These are phyloP conservation scores for Brasilioporus rufonigricans DNA, from an alignment of 768 basidiomycete genomes.

Conservation along the genomic window DNA sequence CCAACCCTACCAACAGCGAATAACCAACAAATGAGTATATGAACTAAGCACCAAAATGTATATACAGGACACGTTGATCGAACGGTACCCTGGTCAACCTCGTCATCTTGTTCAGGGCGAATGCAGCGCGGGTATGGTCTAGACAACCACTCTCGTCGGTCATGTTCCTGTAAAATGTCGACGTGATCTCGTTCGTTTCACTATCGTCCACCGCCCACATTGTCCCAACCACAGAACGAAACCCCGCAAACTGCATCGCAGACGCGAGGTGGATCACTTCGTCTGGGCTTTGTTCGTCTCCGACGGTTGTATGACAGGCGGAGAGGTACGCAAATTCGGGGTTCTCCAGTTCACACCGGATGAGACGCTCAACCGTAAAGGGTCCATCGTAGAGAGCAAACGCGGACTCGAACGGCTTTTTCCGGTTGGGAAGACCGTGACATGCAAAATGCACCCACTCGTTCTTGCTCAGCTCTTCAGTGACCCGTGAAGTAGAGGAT, in stretches of 20 bases:
- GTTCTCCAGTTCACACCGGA: neutral
- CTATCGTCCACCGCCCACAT: neutral
- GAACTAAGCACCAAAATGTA: neutral
- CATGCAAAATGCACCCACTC: neutral
- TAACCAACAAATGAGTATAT: too few species aligned
- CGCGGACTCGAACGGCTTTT: neutral
- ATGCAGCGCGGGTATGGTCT: neutral
- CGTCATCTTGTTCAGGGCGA: neutral
- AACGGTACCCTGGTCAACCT: neutral
- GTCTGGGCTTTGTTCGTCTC: neutral
- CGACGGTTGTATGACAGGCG: neutral
- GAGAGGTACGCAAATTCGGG: neutral
- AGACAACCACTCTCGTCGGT: neutral
- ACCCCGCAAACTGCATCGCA: neutral
- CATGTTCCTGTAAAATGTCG: neutral
- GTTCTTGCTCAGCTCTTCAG: neutral
- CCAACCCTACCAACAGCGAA: too few species aligned
- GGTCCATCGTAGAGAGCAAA: neutral
- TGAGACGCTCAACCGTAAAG: neutral
- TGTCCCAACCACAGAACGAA: neutral
- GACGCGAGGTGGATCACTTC: neutral
- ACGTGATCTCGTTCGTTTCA: neutral
- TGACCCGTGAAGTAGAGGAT: neutral
- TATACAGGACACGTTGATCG: neutral
- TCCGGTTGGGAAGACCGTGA: neutral